phyloP scores from a whole-genome alignment of 441 rosid genomes.

The Breynia disticha region DNA sequence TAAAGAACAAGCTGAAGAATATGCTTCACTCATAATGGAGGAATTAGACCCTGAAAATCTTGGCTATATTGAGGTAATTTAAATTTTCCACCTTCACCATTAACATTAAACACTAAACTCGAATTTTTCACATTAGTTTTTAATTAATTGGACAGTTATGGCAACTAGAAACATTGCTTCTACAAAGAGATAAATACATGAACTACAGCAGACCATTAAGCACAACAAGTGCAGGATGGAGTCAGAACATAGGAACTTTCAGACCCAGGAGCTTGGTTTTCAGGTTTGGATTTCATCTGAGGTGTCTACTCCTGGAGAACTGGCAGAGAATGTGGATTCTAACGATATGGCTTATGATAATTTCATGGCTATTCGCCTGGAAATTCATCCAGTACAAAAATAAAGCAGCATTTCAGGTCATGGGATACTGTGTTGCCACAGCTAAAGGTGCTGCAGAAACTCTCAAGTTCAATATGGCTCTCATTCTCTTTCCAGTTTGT shows the following conservation, averaged over 20 bases:
- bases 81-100: not conserved
- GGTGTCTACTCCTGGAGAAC: constrained; percentile 54
- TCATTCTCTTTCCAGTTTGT: constrained; percentile 74
- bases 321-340: constrained; percentile 91
- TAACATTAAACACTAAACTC: no score
- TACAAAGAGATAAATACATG: constrained; percentile 80
- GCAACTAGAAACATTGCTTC: constrained; percentile 90
- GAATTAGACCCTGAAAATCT: constrained; percentile 91
- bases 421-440: constrained; percentile 78
- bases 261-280: constrained; percentile 31
- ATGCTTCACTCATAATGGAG: constrained; percentile 95
- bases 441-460: constrained; percentile 99
- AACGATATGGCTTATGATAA: constrained; percentile 46
- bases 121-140: no score
- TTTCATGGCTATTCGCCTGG: constrained; percentile 66
- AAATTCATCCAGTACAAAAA: constrained; percentile 72
- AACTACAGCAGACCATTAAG: constrained; percentile 83
- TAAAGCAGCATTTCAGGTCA: constrained; percentile 55
- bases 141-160: constrained; percentile 54
- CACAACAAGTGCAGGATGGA: constrained; percentile 51
- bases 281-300: constrained; percentile 28
- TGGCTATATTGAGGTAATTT: constrained; percentile 84
- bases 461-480: constrained; percentile 89
- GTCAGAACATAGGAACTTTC: constrained; percentile 44
- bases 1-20: constrained; percentile 90